These are phyloP conservation scores for Penicillium frequentans DNA, from an alignment of 2,329 filamentous ascomycete genomes.

Conservation along the genomic window DNA sequence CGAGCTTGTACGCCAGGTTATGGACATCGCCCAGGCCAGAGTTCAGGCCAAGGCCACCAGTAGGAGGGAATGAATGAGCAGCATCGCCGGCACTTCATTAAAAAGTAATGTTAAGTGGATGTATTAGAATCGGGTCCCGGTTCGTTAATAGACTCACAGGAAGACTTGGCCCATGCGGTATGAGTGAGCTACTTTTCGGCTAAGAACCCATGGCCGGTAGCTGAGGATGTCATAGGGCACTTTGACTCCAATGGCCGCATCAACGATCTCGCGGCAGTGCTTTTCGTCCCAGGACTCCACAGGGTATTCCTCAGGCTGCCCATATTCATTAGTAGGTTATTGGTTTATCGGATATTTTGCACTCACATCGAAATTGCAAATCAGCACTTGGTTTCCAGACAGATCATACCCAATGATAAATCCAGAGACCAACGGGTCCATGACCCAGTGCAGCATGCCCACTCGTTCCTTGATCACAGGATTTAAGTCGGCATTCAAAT, in stretches of 20 bases:
- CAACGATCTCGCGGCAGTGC: conserved; percentile 33
- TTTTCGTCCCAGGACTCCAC: conserved; percentile 38
- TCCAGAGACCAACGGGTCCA: conserved; percentile 44
- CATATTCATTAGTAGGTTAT: neutral
- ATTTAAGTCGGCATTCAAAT: conserved; percentile 45
- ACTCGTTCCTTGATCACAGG: conserved; percentile 39
- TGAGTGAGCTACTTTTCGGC: conserved; percentile 42
- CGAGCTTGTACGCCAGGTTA: conserved; percentile 49
- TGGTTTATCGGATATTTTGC: neutral
- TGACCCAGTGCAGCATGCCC: conserved; percentile 49
- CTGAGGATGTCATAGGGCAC: conserved; percentile 41
- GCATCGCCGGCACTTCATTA: conserved; percentile 50
- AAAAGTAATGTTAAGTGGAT: too few relatives aligned
- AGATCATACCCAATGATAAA: conserved; percentile 49
- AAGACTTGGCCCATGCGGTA: conserved; percentile 40
- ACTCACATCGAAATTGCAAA: conserved; percentile 47
- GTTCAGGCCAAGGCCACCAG: conserved; percentile 57
- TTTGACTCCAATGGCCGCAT: conserved; percentile 26
- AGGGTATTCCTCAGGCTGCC: conserved; percentile 36
- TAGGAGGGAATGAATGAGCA: conserved; percentile 55
- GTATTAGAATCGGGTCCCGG: too few relatives aligned
- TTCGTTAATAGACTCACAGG: conserved; percentile 27
- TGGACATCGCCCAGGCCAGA: conserved; percentile 52
- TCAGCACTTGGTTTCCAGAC: conserved; percentile 43
- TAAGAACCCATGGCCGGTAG: conserved; percentile 44